Percentiles rank a stretch among this genome's conserved stretches.
Evolutionary conservation across 1,139 yeast species (phyloP).

Genomic region (Lodderomyces orthopsilosis): DNA sequence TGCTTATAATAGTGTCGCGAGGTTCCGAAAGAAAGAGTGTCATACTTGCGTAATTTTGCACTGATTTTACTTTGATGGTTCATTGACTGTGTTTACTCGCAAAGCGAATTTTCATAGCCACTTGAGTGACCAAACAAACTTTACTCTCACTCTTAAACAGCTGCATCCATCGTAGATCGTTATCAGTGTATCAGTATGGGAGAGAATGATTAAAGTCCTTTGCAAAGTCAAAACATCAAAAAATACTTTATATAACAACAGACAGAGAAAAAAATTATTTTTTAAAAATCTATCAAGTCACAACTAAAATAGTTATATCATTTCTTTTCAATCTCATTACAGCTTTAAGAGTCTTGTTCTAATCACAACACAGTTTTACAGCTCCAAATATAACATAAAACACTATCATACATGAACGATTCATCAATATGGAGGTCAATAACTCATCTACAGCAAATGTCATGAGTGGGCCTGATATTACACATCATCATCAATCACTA

Average conservation of each 20-base stretch:
- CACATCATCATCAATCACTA: constrained; percentile 1
- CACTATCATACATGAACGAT: constrained; percentile 3
- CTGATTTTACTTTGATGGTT: no score
- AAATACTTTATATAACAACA: background rate
- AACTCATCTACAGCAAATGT: constrained; percentile 5
- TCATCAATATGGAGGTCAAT: constrained; percentile 7
- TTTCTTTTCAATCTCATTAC: background rate
- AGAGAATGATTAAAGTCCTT: no score
- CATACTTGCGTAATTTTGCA: no score
- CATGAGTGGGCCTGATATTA: constrained; percentile 4
- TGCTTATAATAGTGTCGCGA: no score
- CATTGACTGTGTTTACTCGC: no score
- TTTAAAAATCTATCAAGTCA: background rate
- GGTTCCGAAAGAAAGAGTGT: no score
- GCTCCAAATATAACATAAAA: background rate
- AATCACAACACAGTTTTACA: background rate
- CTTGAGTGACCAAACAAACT: no score
- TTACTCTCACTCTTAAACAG: no score
- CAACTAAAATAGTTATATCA: background rate
- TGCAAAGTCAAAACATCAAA: background rate
- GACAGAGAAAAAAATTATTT: background rate
- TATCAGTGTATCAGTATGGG: no score
- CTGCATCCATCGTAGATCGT: no score
- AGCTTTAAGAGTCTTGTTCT: background rate
- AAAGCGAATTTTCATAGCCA: no score